Base-by-base conservation (phyloP, 257 asterid genomes). In the Plantago major region DNA sequence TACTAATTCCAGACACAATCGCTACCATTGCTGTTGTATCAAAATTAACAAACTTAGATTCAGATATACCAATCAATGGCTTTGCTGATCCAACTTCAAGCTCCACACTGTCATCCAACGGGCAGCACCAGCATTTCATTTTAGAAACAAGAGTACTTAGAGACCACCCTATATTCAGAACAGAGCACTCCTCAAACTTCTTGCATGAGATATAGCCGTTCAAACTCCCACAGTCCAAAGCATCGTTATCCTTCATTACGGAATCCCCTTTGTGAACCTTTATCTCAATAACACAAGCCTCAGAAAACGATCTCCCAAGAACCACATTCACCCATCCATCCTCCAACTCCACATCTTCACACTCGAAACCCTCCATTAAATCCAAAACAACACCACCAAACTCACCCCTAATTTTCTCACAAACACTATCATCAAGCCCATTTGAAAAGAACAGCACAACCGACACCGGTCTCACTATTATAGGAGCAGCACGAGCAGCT, bases 11-110 rank as follows among this genome's bases (percentile, higher is more conserved):
- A 0, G 99, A 93, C 58, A 81, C 95, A 50, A 85, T 66, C 16
- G 97, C 99, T 65, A 93, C 75, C 78, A 93, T 57, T 54, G 97
- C 86, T 42, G 99, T 87, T 11, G 97, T 89, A 72, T 93, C 99
- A 70, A 86, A 87, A 79, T 93, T 89, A 63, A 89, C 82, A 75
- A 92, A 56, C 69, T 76, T 78, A 46, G 79, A 49, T 22, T 72
- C 75, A 60, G 18, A 75, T 45, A 54, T 67, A 66, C 57, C 62
- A 66, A 48, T 30, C 26, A 22, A 22, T 30, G 33, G 61, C 61
- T 67, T 69, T 22, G 46, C 15, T 9, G 45, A 62, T 60, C 65
- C 70, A 67, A 49, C 66, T 44, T 71, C 73, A 52, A 54, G 76
- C 62, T 42, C 75, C 5, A 19, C 38, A 30, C 51, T n/a, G 42